Base-by-base conservation (phyloP, 345 rosid species). In the Physaria fendleri region DNA sequence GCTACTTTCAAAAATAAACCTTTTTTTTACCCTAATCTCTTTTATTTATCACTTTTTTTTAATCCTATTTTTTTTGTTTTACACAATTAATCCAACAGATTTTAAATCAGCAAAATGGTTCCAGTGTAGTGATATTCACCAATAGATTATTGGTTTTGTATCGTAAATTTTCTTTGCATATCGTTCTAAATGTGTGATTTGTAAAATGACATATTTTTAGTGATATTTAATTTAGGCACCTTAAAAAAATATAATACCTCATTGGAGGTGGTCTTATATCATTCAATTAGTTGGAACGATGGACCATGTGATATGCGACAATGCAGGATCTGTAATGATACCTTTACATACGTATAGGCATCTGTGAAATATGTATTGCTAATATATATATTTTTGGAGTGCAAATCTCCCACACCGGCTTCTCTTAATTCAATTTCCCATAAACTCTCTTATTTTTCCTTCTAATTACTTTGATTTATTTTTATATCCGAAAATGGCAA, bases 291-390 rank as follows among this genome's bases (percentile, higher is more conserved):
- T 30, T 30, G 49, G 44, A n/a, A 41, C 21, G 37, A 48, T 66
- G 72, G 59, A 67, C 60, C 72, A 51, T 68, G 72, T 68, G 72
- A 67, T 42, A 67, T 50, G 66, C 72, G 72, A 68, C 72, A 59
- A 42, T 35, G 66, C 72, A 68, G 61, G 66, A 68, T 68, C 66
- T 68, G 72, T 46, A 67, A 52, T 52, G 58, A 52, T 49, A 49
- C 33, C 41, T 56, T 56, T 50, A 10, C 52, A 44, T 20, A 37
- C n/a, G n/a, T 16, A 22, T 23, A 46, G 50, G 42, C 34, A 47
- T 47, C 64, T 57, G 64, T 49, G 59, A 66, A 22, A 29, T 66
- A 28, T 39, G 30, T 66, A 40, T n/a, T n/a, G n/a, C n/a, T n/a
- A n/a, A n/a, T n/a, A n/a, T n/a, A n/a, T n/a, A n/a, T n/a, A n/a